Evolutionary conservation across 495 filamentous ascomycete species (phyloP), one percentile per base, ranked within the genome.

Genomic region (Arthonia radiata): DNA sequence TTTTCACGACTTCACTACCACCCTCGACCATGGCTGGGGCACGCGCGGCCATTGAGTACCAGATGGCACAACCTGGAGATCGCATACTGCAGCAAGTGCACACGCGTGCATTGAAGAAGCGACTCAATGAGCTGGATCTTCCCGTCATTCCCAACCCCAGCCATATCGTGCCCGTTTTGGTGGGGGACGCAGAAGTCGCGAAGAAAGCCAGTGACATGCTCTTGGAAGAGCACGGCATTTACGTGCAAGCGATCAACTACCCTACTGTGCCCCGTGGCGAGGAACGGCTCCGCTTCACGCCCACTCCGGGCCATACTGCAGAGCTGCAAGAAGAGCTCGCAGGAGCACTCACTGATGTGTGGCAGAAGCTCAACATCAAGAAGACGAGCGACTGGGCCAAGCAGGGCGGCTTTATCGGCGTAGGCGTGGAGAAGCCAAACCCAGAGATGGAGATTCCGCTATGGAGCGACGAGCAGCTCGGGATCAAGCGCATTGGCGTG

Each of bases 171-270:
- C 86, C 86, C 8, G 64, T 93, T 24, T 60, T 97, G 4, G 86
- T 97, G 24, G 86, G 86, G 17, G 79, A 83, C 40, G 86, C 89
- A 17, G 82, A 82, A 46, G 54, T 90, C n/a, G 86, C 86, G 24
- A 89, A 80, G 53, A 50, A 69, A 38, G 86, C 89, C 4, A 79
- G 69, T 15, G 86, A 97, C 44, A 63, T 81, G 43, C 67, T 92
- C 4, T 57, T 97, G 5, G 67, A 77, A 33, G 67, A 86, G 31
- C 71, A 86, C 49, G 66, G 66, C 25, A 94, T 97, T 48, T 94
- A 97, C 42, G 86, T 97, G 9, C 86, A 97, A 50, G 78, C 78
- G 31, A 94, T 97, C 60, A 97, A 97, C 53, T 97, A 94, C 51
- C 86, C 86, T 4, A 97, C 86, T 29, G 86, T 97, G 1, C 86